Evolutionary conservation across 2,329 filamentous ascomycete genomes (phyloP).

Genomic region (Exophiala bonariae): DNA sequence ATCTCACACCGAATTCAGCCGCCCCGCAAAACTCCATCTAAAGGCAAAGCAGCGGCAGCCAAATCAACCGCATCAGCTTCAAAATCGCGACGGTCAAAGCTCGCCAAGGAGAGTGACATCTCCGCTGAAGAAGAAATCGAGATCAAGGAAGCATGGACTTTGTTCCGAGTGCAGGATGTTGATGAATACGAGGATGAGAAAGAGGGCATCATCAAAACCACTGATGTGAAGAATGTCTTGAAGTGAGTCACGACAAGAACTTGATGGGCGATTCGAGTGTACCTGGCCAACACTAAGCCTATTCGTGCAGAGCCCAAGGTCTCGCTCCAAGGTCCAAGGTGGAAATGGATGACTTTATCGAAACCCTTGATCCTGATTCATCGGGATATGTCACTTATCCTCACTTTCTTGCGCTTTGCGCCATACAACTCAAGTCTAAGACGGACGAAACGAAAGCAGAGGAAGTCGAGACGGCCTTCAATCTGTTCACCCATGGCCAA

Average conservation of each 20-base stretch:
- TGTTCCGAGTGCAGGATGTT: slow-evolving; percentile 61
- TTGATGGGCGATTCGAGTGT: no score
- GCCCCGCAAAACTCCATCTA: slow-evolving; percentile 19
- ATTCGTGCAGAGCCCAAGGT: slow-evolving; percentile 68
- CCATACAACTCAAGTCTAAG: slow-evolving; percentile 72
- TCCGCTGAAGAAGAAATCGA: slow-evolving; percentile 81
- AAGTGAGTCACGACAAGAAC: slow-evolving; percentile 58
- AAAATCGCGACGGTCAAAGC: slow-evolving; percentile 70
- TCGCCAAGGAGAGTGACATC: slow-evolving; percentile 89
- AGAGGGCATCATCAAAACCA: slow-evolving; percentile 65
- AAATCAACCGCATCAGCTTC: slow-evolving; percentile 31
- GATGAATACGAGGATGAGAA: slow-evolving; percentile 71
- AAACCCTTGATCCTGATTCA: slow-evolving; percentile 78
- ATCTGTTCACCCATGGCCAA: slow-evolving; percentile 67
- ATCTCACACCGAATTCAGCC: slow-evolving; percentile 4
- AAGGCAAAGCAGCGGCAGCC: slow-evolving; percentile 29
- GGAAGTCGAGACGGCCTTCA: slow-evolving; percentile 80
- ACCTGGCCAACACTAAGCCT: background rate
- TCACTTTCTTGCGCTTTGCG: slow-evolving; percentile 83
- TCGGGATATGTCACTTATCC: slow-evolving; percentile 77
- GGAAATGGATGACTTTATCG: slow-evolving; percentile 75
- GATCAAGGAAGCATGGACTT: slow-evolving; percentile 83
- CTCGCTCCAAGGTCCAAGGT: slow-evolving; percentile 61
- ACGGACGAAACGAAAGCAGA: slow-evolving; percentile 50
- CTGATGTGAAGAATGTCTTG: slow-evolving; percentile 70